Evolutionary conservation across 768 basidiomycete species (phyloP), one percentile per base, ranked within the genome.

Genomic region (Cystoderma amianthinum): DNA sequence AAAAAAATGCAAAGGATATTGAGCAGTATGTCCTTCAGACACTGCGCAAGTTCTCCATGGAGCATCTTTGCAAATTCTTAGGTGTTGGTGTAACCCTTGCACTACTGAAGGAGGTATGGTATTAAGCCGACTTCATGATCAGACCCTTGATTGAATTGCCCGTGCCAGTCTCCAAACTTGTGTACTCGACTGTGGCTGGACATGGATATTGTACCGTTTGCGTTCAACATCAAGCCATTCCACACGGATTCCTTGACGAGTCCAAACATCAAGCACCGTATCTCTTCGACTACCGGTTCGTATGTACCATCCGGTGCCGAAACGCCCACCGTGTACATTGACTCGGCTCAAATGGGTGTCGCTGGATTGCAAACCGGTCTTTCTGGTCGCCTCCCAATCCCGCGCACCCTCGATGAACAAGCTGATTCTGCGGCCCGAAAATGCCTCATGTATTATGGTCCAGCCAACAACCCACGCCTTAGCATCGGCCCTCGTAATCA

Each of bases 371-470:
- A 61, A 42, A 57, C 69, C 2, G 72, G 69, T 20, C 66, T 77
- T 25, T 59, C 67, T 18, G 76, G 70, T 22, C 78, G 72, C 44
- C 67, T 89, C 13, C 85, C 85, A 18, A 82, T 88, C 41, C 74
- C 74, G 3, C 81, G 85, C 46, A 87, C 84, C 13, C 64, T 88
- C 13, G 86, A 87, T 47, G 86, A 90, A 52, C 88, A 90, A 59
- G 83, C 86, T 20, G 88, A 92, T 53, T 87, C 85, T 25, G 88
- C 86, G 4, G 88, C 82, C 23, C 82, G 88, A 56, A 91, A 91
- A 58, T 81, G 79, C 52, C 61, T 90, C 57, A 82, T 89, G 84
- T 78, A 82, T 61, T 88, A 77, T 50, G 86, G 86, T 15, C 86
- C 87, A 15, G 72, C 71, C 50, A 89, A 90, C 64, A 89, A 87